A percentile compares a stretch with the other conserved stretches of the same genome.
Evolutionary conservation across 345 rosid species (phyloP).

Genomic region (Melaleuca quinquenervia): DNA sequence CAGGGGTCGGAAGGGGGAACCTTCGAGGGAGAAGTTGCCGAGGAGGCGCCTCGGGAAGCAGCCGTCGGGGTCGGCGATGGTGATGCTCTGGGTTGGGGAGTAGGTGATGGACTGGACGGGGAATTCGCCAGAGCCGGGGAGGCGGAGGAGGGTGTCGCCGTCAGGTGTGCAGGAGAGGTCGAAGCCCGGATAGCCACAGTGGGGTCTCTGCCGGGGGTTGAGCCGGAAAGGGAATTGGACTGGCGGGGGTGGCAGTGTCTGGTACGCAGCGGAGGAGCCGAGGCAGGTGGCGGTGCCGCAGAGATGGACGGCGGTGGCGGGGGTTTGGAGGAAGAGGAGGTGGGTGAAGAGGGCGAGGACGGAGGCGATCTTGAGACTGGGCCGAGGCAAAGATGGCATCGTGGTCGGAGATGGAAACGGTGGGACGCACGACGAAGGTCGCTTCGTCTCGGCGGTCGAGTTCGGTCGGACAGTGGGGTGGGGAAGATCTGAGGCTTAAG

Average conservation of each 20-base stretch:
- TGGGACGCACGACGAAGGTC: not conserved
- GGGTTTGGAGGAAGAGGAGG: not conserved
- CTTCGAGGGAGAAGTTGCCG: not conserved
- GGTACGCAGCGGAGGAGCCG: not conserved
- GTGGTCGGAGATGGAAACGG: not conserved
- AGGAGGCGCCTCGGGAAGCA: constrained; percentile 15
- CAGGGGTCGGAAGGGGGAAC: not conserved
- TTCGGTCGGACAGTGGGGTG: not conserved
- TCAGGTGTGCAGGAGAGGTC: constrained; percentile 26
- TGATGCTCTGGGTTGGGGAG: constrained; percentile 14
- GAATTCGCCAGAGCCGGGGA: constrained; percentile 31
- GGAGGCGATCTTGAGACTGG: not conserved
- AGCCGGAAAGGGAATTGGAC: constrained; percentile 40
- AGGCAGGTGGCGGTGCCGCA: constrained; percentile 4
- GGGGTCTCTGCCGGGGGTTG: not conserved
- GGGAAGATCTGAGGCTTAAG: not conserved
- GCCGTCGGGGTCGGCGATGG: constrained; percentile 22
- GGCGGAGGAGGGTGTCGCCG: constrained; percentile 5
- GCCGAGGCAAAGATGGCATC: not conserved
- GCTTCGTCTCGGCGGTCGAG: not conserved
- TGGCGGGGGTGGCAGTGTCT: not conserved
- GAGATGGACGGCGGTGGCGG: not conserved
- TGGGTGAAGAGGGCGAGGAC: not conserved
- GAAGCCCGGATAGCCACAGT: constrained; percentile 32
- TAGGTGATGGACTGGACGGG: constrained; percentile 17